Percentiles rank a stretch among this genome's conserved stretches.
Evolutionary conservation across 768 basidiomycete genomes (phyloP).

Genomic region (Mycena sanguinolenta): DNA sequence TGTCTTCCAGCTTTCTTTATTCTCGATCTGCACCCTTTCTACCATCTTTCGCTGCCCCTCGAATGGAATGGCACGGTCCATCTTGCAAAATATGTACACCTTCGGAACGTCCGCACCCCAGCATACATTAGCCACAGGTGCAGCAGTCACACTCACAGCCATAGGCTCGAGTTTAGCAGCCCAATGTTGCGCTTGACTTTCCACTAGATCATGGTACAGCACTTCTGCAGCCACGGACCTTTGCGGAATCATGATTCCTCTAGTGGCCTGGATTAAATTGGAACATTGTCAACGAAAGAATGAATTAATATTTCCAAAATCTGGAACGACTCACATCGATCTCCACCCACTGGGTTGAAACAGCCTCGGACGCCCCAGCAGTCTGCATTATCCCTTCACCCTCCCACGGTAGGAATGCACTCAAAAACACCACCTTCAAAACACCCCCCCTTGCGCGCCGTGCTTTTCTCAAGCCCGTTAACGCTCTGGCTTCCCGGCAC

Average conservation of each 20-base stretch:
- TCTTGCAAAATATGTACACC: slow-evolving; percentile 14
- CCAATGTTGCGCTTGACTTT: background rate
- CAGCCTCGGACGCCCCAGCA: background rate
- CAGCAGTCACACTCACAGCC: too few relatives aligned
- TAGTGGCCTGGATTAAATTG: background rate
- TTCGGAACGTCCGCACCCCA: slow-evolving; percentile 8
- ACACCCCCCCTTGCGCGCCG: slow-evolving; percentile 6
- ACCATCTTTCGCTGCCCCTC: slow-evolving; percentile 5
- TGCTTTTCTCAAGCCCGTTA: background rate
- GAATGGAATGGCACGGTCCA: slow-evolving; percentile 11
- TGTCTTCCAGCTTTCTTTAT: slow-evolving; percentile 4
- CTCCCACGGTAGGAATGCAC: background rate
- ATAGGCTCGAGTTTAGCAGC: background rate
- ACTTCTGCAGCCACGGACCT: too few relatives aligned
- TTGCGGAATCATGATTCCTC: too few relatives aligned
- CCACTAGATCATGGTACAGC: background rate
- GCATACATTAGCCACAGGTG: slow-evolving; percentile 4
- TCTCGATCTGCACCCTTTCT: background rate
- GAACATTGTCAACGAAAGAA: too few relatives aligned
- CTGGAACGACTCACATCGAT: background rate
- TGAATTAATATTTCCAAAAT: background rate
- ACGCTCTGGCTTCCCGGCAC: slow-evolving; percentile 1
- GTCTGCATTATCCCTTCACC: background rate
- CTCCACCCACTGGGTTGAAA: background rate
- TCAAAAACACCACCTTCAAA: background rate